Evolutionary conservation across 2,329 filamentous ascomycete species (phyloP), one percentile per base, ranked within the genome.

Genomic region (Talaromyces sp.): DNA sequence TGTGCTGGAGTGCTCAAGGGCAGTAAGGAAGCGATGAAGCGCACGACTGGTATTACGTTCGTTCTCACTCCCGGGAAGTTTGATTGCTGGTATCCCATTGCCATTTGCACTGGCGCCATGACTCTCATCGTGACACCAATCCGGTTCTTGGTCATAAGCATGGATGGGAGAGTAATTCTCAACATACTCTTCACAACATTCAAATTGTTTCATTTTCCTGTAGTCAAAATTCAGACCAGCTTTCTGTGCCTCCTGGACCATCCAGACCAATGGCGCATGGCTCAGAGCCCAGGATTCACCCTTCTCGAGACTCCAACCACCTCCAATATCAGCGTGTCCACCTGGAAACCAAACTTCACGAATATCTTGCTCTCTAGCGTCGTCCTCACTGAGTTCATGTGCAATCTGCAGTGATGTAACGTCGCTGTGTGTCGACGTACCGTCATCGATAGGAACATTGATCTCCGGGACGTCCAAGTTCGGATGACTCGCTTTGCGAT

Each of bases 281-380:
- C 87, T 90, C 27, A 90, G 81, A 8, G 88, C 83, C 69, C 79
- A 80, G 33, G 76, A 69, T 72, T 90, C 90, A 27, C 81, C 83
- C 0, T 81, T 80, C 0, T 80, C 75, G 0, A 86, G 78, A 59
- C 86, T 85, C 90, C 90, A 93, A 0, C 91, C 91, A 10, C 91
- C 91, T 1, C 91, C 91, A 35, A 93, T 87, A 68, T 94, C 91
- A 1, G 87, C 91, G 68, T 96, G 91, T 11, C 89, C 88, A 9
- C 91, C 91, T 0, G 90, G 83, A 71, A 95, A 95, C 80, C 80
- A 81, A 9, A 94, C 85, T 71, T 95, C 91, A 66, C 91, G 85
- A 57, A 94, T 89, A 69, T 94, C 90, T 71, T 93, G 90, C 1
- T 83, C 81, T 0, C 64, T 66, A n/a, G 74, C 72, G 15, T 78